A percentile compares a stretch with the other conserved stretches of the same genome.
phyloP scores from a whole-genome alignment of 2,329 filamentous ascomycete genomes.

The Apiospora kogelbergensis region DNA sequence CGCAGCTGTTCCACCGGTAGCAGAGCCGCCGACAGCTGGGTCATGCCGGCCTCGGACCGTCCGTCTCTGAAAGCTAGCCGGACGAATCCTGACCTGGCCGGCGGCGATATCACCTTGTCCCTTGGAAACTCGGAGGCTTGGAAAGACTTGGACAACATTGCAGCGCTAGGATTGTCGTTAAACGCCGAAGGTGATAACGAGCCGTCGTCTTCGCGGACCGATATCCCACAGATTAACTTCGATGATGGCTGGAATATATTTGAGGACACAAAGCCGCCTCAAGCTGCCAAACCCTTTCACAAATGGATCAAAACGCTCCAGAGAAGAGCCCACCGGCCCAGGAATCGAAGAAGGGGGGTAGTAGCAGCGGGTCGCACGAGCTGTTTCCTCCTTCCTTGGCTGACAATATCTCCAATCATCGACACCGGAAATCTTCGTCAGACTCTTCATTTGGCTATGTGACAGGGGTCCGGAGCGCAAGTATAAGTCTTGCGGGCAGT shows the following conservation, averaged over 20 bases:
- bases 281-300: constrained; percentile 52
- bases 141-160: constrained; percentile 41
- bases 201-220: constrained; percentile 13
- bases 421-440: constrained; percentile 63
- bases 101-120: constrained; percentile 35
- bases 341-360: constrained; percentile 19
- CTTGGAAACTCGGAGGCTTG: constrained; percentile 33
- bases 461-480: constrained; percentile 78
- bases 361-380: constrained; percentile 16
- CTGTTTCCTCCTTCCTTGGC: constrained; percentile 34
- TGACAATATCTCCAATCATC: constrained; percentile 27
- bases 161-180: constrained; percentile 38
- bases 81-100: constrained; percentile 25
- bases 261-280: constrained; percentile 10
- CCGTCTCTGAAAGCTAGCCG: constrained; percentile 28
- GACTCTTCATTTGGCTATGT: constrained; percentile 78
- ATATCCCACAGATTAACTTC: constrained; percentile 27
- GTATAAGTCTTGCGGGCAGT: constrained; percentile 75
- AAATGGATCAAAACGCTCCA: constrained; percentile 74
- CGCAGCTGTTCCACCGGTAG: constrained; percentile 39
- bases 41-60: constrained; percentile 30
- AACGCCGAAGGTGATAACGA: constrained; percentile 31
- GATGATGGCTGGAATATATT: constrained; percentile 20
- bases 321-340: constrained; percentile 50
- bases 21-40: constrained; percentile 39